phyloP scores from a whole-genome alignment of 257 asterid species.

The Parsonsia alboflavescens region DNA sequence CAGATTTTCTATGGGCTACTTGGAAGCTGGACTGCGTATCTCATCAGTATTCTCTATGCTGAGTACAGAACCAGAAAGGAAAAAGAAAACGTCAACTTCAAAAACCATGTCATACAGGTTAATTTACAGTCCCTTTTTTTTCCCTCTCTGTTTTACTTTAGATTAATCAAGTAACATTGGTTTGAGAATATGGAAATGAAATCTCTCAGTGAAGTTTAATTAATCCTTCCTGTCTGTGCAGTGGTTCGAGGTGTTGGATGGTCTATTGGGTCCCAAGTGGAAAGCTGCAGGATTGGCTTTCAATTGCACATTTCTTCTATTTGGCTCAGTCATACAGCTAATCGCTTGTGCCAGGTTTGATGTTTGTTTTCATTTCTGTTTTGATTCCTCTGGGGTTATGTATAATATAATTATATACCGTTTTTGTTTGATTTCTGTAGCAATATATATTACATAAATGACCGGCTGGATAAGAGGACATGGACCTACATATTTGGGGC shows the following conservation, averaged over 20 bases:
- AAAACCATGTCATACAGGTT: conserved; percentile 88
- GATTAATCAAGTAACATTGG: neutral
- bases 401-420: neutral
- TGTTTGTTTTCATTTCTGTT: neutral
- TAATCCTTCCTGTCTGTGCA: conserved; percentile 17
- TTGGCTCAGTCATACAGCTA: conserved; percentile 82
- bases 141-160: neutral
- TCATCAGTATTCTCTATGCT: conserved; percentile 66
- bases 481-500: conserved; percentile 96
- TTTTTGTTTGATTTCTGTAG: conserved; percentile 31
- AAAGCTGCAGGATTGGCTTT: conserved; percentile 77
- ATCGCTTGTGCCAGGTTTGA: conserved; percentile 82
- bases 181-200: neutral
- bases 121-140: neutral
- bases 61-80: conserved; percentile 82
- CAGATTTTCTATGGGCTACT: conserved; percentile 70
- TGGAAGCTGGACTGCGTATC: conserved; percentile 92
- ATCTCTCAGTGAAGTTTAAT: neutral
- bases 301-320: conserved; percentile 76
- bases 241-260: conserved; percentile 94
- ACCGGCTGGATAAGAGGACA: conserved; percentile 79
- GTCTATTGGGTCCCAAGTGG: conserved; percentile 80
- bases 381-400: too few species aligned
- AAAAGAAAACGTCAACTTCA: conserved; percentile 75
- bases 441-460: conserved; percentile 74